Percentiles rank a stretch among this genome's conserved stretches.
These are phyloP conservation scores for Dimocarpus longan DNA, from an alignment of 345 rosid genomes.

Conservation along the genomic window DNA sequence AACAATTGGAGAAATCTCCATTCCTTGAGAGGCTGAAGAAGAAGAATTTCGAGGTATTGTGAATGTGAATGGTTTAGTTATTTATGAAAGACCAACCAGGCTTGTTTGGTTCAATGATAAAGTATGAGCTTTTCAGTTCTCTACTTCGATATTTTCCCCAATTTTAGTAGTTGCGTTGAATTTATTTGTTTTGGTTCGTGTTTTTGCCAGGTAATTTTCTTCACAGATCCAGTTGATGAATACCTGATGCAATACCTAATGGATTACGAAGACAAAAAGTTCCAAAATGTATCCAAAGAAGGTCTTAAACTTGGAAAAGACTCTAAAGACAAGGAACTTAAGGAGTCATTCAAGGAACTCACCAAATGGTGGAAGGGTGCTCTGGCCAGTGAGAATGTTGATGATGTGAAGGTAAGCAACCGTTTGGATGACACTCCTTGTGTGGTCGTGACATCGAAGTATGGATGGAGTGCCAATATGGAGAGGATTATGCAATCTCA, in stretches of 20 bases:
- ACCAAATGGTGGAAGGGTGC: constrained; percentile 92
- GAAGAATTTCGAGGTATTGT: constrained; percentile 80
- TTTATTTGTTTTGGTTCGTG: not conserved
- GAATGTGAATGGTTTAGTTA: not conserved
- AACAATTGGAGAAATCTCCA: constrained; percentile 91
- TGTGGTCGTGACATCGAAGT: constrained; percentile 91
- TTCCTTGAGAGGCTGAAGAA: constrained; percentile 95
- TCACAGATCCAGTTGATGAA: constrained; percentile 97
- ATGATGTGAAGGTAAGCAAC: constrained; percentile 86
- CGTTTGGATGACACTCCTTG: constrained; percentile 93
- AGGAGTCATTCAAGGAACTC: constrained; percentile 91
- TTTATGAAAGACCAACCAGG: not conserved
- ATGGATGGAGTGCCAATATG: constrained; percentile 98
- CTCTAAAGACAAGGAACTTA: constrained; percentile 76
- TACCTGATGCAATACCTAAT: constrained; percentile 98
- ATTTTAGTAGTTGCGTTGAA: not conserved
- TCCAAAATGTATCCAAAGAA: constrained; percentile 96
- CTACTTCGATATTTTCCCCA: not conserved
- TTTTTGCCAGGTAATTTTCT: constrained; percentile 81
- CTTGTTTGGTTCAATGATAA: not conserved
- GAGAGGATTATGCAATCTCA: constrained; percentile 98
- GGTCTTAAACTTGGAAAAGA: constrained; percentile 87
- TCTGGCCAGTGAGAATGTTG: constrained; percentile 84
- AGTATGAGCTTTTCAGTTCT: not conserved
- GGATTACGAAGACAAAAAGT: constrained; percentile 92